Base-by-base conservation (phyloP, 192 early-diverging fungal species). In the Gigaspora rosea region DNA sequence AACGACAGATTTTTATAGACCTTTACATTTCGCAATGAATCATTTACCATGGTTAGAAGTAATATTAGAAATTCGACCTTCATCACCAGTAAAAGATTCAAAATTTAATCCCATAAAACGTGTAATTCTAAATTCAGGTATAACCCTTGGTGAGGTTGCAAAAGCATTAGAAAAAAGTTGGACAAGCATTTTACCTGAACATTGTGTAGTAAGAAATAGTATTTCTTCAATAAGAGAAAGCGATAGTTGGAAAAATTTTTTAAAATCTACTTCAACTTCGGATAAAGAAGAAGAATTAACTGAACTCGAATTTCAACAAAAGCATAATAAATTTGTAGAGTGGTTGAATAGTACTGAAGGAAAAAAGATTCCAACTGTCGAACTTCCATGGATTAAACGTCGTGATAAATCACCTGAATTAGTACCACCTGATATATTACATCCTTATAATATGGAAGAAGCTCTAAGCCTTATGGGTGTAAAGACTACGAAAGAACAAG, bases 161-260 rank as follows among this genome's bases (percentile, higher is more conserved):
- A 74, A 74, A 74, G 73, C 58, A 18, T 49, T 74, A 6, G 58
- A 63, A 27, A 74, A 74, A 62, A 48, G 58, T 32, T 74, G 73
- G 73, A 32, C 27, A 62, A 74, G 35, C 27, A 18, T 49, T 27
- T 61, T 74, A 8, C 73, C 73, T 47, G 51, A 58, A 61, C 48
- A 63, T 63, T 63, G 61, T 63, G 15, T 32, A 33, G 15, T 63
- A 33, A 63, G 32, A 63, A 63, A 63, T 63, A 35, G 61, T 35
- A 15, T 33, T 2, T 63, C 33, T 33, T 20, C 33, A 63, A 33
- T 15, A 27, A 13, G 20, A 9, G 12, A 33, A 15, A 63, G 27
- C 4, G 33, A 63, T 27, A 3, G 50, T 50, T 18, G 22, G 41
- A 48, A 18, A 48, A 47, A 20, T 48, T n/a, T 3, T 11, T 16